phyloP scores from a whole-genome alignment of 2,329 filamentous ascomycete genomes.

The Colletotrichum tropicicola region DNA sequence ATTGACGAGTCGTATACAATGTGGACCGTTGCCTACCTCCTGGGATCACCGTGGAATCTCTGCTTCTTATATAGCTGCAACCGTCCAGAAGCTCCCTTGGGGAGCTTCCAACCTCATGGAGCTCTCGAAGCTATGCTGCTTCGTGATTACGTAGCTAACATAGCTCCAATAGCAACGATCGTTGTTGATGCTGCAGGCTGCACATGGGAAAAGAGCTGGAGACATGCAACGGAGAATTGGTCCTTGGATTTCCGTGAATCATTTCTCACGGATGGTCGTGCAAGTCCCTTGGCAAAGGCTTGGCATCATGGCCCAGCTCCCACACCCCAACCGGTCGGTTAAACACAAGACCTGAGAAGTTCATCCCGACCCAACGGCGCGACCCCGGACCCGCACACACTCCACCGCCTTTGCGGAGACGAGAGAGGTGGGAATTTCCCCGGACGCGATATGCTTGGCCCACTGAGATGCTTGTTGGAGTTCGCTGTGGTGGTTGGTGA shows the following conservation, averaged over 20 bases:
- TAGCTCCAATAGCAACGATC: neutral
- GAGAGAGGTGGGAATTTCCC: conserved; percentile 16
- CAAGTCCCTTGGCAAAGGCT: conserved; percentile 22
- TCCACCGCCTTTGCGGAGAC: neutral
- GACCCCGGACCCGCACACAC: neutral
- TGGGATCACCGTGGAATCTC: neutral
- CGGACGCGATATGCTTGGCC: neutral
- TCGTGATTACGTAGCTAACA: conserved; percentile 14
- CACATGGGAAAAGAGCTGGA: neutral
- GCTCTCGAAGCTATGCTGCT: conserved; percentile 6
- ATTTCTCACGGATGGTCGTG: conserved; percentile 1
- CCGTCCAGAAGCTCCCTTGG: neutral
- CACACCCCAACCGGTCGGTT: neutral
- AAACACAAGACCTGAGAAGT: neutral
- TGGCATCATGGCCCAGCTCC: neutral
- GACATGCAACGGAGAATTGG: conserved; percentile 22
- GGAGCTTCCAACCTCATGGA: neutral
- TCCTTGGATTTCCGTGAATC: conserved; percentile 23
- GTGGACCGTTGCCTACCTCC: neutral
- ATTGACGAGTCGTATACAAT: neutral
- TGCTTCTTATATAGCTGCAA: neutral
- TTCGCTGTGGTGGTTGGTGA: neutral
- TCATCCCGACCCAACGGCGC: neutral
- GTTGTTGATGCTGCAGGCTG: neutral
- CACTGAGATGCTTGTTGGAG: neutral